These are phyloP conservation scores for Saccharomycopsis hybrid DNA, from an alignment of 1,139 yeast species.

Conservation along the genomic window DNA sequence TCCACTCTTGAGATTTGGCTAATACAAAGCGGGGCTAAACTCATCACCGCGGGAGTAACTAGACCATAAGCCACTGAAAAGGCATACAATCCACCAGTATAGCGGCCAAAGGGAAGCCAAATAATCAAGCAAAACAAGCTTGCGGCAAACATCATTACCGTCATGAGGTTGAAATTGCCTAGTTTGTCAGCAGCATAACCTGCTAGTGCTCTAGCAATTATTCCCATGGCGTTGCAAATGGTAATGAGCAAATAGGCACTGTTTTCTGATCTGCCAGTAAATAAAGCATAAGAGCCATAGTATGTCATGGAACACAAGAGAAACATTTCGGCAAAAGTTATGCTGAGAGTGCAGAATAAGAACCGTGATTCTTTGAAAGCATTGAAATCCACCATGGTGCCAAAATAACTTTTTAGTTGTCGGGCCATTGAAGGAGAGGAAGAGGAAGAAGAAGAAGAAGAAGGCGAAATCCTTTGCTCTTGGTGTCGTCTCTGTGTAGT, in stretches of 20 bases:
- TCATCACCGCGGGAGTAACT: conserved; percentile 42
- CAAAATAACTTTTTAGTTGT: no score
- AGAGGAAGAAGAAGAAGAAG: no score
- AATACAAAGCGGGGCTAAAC: conserved; percentile 43
- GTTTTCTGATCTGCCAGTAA: conserved; percentile 46
- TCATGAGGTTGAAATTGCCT: conserved; percentile 54
- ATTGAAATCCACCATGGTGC: conserved; percentile 3
- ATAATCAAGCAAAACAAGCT: conserved; percentile 37
- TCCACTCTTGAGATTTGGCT: conserved; percentile 61
- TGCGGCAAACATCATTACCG: conserved; percentile 36
- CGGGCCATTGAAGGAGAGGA: not conserved
- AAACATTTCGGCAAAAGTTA: conserved; percentile 49
- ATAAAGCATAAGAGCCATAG: conserved; percentile 48
- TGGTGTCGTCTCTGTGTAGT: no score
- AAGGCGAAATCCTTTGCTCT: conserved; percentile 17
- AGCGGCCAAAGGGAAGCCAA: conserved; percentile 50
- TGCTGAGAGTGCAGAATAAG: conserved; percentile 36
- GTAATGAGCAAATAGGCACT: conserved; percentile 48
- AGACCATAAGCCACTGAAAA: conserved; percentile 50
- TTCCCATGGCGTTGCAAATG: conserved; percentile 51
- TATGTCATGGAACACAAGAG: conserved; percentile 48
- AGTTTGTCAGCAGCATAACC: conserved; percentile 46
- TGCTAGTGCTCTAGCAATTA: conserved; percentile 52
- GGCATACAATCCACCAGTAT: conserved; percentile 34
- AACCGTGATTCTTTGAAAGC: conserved; percentile 36